Evolutionary conservation across 129 eudicot genomes (phyloP).

Genomic region (Mikania micrantha): DNA sequence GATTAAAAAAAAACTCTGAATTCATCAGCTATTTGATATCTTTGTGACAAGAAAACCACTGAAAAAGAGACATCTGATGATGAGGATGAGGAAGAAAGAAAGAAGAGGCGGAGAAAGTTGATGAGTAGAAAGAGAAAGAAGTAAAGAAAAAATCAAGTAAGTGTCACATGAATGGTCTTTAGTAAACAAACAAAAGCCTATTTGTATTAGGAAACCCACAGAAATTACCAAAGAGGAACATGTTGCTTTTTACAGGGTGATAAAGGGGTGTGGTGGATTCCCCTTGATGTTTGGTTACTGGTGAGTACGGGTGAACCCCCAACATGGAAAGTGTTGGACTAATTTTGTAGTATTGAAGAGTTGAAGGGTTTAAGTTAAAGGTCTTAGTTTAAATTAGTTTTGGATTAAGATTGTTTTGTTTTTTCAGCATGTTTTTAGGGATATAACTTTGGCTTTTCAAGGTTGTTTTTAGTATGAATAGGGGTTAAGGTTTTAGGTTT

Average conservation of each 20-base stretch:
- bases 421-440: too few species aligned
- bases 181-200: constrained; percentile 85
- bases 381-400: too few species aligned
- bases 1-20: constrained; percentile 82
- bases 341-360: too few species aligned
- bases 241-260: constrained; percentile 79
- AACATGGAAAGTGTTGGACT: constrained; percentile 96
- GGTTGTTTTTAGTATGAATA: too few species aligned
- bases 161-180: constrained; percentile 73
- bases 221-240: constrained; percentile 83
- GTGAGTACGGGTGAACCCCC: constrained; percentile 93
- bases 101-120: constrained; percentile 66
- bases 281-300: constrained; percentile 95
- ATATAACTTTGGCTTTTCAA: too few species aligned
- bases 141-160: constrained; percentile 81
- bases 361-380: too few species aligned
- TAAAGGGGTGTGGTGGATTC: constrained; percentile 96
- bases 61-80: constrained; percentile 80
- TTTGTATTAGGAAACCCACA: constrained; percentile 87
- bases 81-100: constrained; percentile 74
- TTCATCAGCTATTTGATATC: constrained; percentile 86
- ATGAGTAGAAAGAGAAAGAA: constrained; percentile 69
- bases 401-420: too few species aligned
- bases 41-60: constrained; percentile 71
- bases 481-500: too few species aligned